Evolutionary conservation across 805 yeast species (phyloP).

Genomic region (Komagataella mondaviorum): DNA sequence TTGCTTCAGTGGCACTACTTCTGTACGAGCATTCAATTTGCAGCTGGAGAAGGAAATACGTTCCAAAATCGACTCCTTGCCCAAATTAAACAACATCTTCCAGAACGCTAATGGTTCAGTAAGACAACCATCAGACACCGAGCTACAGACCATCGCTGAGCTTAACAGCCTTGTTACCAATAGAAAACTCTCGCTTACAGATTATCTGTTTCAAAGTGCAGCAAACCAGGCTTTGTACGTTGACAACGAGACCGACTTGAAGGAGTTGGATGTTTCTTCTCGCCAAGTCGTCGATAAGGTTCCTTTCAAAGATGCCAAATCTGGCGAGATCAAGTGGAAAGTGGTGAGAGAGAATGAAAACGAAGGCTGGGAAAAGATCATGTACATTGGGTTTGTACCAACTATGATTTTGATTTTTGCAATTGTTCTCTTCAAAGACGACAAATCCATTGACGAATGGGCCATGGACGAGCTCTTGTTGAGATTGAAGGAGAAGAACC

Average conservation of each 20-base stretch:
- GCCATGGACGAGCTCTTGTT: conserved; percentile 71
- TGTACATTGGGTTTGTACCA: conserved; percentile 64
- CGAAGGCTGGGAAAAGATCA: conserved; percentile 79
- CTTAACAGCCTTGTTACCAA: conserved; percentile 46
- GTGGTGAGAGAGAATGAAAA: conserved; percentile 59
- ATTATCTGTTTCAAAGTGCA: conserved; percentile 28
- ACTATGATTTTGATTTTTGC: conserved; percentile 44
- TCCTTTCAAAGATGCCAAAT: conserved; percentile 67
- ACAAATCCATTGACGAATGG: conserved; percentile 50
- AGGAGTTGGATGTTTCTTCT: conserved; percentile 39
- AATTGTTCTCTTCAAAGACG: conserved; percentile 35
- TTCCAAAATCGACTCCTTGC: conserved; percentile 43
- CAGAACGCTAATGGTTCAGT: conserved; percentile 67
- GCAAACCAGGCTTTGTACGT: conserved; percentile 39
- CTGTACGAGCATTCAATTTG: conserved; percentile 18
- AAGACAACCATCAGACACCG: conserved; percentile 55
- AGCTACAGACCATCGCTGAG: conserved; percentile 60
- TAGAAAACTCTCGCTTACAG: conserved; percentile 37
- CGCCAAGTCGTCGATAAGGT: conserved; percentile 69
- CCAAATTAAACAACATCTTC: conserved; percentile 53
- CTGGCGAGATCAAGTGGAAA: conserved; percentile 73
- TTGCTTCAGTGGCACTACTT: neutral
- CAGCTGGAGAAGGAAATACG: conserved; percentile 51
- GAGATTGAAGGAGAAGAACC: conserved; percentile 58
- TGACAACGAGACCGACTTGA: conserved; percentile 50